A percentile compares a stretch with the other conserved stretches of the same genome.
Conservation (phyloP, 78 protist genomes). For the Dictyostelium discoideum region DNA sequence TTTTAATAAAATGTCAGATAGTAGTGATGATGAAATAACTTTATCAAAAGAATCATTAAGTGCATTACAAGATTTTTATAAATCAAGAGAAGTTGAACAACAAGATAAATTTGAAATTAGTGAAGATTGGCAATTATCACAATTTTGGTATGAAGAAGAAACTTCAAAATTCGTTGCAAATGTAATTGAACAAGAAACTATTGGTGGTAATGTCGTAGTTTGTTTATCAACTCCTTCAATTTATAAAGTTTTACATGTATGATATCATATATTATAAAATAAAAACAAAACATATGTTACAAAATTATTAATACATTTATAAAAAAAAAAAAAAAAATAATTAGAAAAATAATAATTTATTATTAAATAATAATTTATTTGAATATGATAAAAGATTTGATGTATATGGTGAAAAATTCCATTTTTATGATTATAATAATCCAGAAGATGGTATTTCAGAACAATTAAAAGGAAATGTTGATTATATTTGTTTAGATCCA, state of each 20-base stretch:
- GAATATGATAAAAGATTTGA: conserved; percentile 67
- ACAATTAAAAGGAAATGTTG: conserved; percentile 5
- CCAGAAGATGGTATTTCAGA: conserved; percentile 32
- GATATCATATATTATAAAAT: too few relatives aligned
- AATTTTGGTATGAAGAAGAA: conserved; percentile 50
- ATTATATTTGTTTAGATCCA: conserved; percentile 77
- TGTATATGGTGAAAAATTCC: conserved; percentile 47
- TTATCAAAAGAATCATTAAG: conserved; percentile 28
- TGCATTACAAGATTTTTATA: conserved; percentile 46
- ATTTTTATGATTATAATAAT: conserved; percentile 44
- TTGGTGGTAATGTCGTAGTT: conserved; percentile 24
- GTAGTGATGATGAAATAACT: conserved; percentile 38
- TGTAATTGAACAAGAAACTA: conserved; percentile 38
- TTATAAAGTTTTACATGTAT: conserved; percentile 52
- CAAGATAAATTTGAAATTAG: conserved; percentile 14
- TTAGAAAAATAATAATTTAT: conserved; percentile 14
- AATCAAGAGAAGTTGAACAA: conserved; percentile 11
- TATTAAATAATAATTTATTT: conserved; percentile 43
- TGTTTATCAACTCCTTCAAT: conserved; percentile 70
- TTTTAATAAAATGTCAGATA: background rate
- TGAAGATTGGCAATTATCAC: conserved; percentile 76
- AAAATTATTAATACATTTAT: too few relatives aligned
- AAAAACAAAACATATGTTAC: background rate
- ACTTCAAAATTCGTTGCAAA: conserved; percentile 43
- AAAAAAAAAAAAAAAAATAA: background rate